A percentile compares a stretch with the other conserved stretches of the same genome.
phyloP scores from a whole-genome alignment of 2,329 filamentous ascomycete species.

The Fusarium sambucinum region DNA sequence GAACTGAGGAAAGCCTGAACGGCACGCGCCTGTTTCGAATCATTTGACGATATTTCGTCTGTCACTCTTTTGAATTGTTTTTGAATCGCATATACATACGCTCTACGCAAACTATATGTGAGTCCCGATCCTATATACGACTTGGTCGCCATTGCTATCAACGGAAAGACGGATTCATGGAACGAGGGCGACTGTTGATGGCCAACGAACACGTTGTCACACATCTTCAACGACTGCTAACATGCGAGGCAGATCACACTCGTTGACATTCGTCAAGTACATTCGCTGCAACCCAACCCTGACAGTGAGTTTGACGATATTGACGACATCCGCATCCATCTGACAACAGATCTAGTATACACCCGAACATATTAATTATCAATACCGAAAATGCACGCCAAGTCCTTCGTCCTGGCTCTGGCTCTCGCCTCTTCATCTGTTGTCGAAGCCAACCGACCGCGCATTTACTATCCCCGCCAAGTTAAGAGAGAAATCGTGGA shows the following conservation, averaged over 20 bases:
- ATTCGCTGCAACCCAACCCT: conserved; percentile 65
- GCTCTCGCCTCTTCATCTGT: conserved; percentile 61
- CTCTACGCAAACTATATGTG: conserved; percentile 50
- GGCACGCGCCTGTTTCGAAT: conserved; percentile 48
- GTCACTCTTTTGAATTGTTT: conserved; percentile 59
- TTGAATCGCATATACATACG: conserved; percentile 48
- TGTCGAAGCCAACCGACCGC: conserved; percentile 60
- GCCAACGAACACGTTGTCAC: not conserved
- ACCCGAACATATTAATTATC: conserved; percentile 40
- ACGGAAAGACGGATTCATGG: not conserved
- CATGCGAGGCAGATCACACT: conserved; percentile 54
- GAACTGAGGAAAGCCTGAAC: conserved; percentile 41
- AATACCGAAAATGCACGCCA: conserved; percentile 60
- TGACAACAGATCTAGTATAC: conserved; percentile 38
- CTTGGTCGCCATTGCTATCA: not conserved
- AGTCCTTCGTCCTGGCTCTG: conserved; percentile 60
- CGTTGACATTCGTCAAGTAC: conserved; percentile 70
- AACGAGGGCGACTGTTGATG: not conserved
- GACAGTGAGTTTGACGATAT: conserved; percentile 55
- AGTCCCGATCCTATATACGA: conserved; percentile 25
- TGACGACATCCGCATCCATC: not conserved
- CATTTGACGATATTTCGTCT: conserved; percentile 60
- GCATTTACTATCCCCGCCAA: conserved; percentile 69
- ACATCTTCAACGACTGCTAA: conserved; percentile 18
- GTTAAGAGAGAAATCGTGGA: conserved; percentile 65